Base-by-base conservation (phyloP, 2,329 filamentous ascomycete genomes). In the Harringtonia aguacate region DNA sequence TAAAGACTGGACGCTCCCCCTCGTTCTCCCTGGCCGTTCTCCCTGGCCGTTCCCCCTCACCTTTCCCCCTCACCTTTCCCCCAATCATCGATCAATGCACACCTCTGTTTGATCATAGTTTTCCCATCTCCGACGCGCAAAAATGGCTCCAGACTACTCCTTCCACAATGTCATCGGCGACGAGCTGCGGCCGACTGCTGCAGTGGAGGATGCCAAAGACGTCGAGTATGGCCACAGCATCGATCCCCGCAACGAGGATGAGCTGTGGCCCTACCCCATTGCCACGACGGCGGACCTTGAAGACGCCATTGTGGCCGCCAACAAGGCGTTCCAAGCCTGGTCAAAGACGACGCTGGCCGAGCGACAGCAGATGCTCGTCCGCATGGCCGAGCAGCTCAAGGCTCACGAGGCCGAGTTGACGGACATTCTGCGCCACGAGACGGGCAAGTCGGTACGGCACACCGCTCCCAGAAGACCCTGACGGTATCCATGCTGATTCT, bases 361-460 rank as follows among this genome's bases (percentile, higher is more conserved):
- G 50, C 62, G 72, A 30, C 58, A 64, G 33, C 58, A 59, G 5
- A 54, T 60, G 13, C 55, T 72, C 8, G 54, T 57, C 31, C 61
- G 62, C 39, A 58, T 70, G 22, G 61, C 63, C 31, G 61, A 67
- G 14, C 56, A 60, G 12, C 54, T 73, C 18, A 53, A 60, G 30
- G 55, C 59, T 5, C 60, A 72, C 36, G 54, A 59, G 7, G 59
- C 65, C 1, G 63, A 69, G 40, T 59, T 77, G 30, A 56, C 61
- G 14, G 60, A 62, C 31, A 58, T 75, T 10, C 55, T 75, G 33
- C 63, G 62, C 51, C 61, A 58, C 43, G 72, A 75, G 56, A 69
- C 68, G 21, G 72, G 73, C n/a, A 75, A 75, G 55, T 72, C 72
- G 33, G 47, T 47, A 36, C 3, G 38, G n/a, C n/a, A n/a, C n/a